Conservation (phyloP, 129 eudicot genomes). For the Apium graveolens region DNA sequence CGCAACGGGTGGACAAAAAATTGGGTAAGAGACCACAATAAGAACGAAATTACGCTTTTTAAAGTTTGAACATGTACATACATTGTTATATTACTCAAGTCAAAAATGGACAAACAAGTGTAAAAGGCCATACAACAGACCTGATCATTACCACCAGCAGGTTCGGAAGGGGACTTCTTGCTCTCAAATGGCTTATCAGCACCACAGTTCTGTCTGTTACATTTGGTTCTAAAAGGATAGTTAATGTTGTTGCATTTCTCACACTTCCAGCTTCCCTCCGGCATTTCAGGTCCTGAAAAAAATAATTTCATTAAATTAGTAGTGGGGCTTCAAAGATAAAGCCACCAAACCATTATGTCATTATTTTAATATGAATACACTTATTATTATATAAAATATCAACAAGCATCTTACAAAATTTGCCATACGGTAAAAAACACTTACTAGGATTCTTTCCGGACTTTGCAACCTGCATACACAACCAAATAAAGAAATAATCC, state of each 20-base stretch:
- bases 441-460: constrained; percentile 64
- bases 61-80: constrained; percentile 18
- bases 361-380: too few relatives aligned
- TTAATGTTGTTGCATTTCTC: constrained; percentile 82
- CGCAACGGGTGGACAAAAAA: too few relatives aligned
- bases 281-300: constrained; percentile 62
- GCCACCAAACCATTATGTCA: neutral
- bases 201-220: constrained; percentile 90
- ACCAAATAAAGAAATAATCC: neutral
- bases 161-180: constrained; percentile 41
- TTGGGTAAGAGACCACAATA: too few relatives aligned
- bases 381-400: too few relatives aligned
- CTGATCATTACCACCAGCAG: constrained; percentile 64
- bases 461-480: constrained; percentile 44
- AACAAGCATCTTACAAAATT: too few relatives aligned
- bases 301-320: too few relatives aligned
- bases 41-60: too few relatives aligned
- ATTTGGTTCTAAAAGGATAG: constrained; percentile 89
- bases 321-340: too few relatives aligned
- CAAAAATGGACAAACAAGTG: neutral
- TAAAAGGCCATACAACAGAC: constrained; percentile 47
- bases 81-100: neutral
- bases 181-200: constrained; percentile 83
- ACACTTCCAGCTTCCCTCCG: constrained; percentile 97
- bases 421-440: constrained; percentile 14